Evolutionary conservation across 2,329 filamentous ascomycete species (phyloP), one percentile per base, ranked within the genome.

Genomic region (Xylaria polymorpha): DNA sequence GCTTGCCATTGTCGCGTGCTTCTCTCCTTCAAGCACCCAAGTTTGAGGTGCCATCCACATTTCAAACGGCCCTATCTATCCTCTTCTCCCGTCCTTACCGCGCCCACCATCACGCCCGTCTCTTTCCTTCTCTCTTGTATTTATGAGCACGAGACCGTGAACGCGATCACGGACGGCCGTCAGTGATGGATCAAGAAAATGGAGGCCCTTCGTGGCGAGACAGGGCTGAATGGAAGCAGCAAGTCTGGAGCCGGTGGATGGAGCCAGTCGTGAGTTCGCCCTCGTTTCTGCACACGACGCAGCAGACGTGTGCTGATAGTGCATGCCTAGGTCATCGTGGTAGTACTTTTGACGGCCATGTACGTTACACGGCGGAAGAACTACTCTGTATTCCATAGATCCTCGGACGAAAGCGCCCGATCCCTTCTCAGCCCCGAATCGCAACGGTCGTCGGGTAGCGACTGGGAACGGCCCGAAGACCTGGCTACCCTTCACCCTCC

Each of bases 321-420:
- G 18, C 41, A 58, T 65, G 22, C 46, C 39, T 58, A 81, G 80
- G 76, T 80, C 25, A 81, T 81, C 58, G 75, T 81, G n/a, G 69
- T 75, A 15, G 79, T 82, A 50, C 79, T 82, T 61, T 72, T 81
- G 59, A 74, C 77, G 10, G 78, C 79, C 62, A 80, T 82, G 79
- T 80, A 77, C 68, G 68, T 79, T n/a, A 80, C 79, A 22, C 76
- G 80, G 50, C 74, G 77, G 22, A 80, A 74, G 56, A 77, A 79
- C 68, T 82, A 77, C 67, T 78, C 79, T 25, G 74, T 81, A n/a
- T 71, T 80, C 60, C 69, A 68, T 14, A 62, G 67, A 63, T 55
- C 65, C 0, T 55, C 68, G 14, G 67, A 70, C 51, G 71, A 74
- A 20, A 75, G 58, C 43, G 57, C 72, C 60, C 66, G 66, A 41